Evolutionary conservation across 345 rosid genomes (phyloP).

Genomic region (Gossypium arboreum): DNA sequence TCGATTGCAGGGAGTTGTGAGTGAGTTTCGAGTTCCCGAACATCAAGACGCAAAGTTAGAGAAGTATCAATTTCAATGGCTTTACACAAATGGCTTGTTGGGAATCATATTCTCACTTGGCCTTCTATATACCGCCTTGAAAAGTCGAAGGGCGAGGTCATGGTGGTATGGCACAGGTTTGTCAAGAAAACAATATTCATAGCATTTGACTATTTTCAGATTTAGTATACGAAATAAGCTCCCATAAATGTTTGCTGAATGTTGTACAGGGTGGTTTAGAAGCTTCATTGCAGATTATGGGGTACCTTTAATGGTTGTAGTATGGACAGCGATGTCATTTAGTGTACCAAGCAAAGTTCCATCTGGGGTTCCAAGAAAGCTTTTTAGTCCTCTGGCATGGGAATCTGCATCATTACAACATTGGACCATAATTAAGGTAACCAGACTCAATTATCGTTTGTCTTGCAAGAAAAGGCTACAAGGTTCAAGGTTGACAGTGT

Average conservation of each 20-base stretch:
- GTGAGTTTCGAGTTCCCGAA: constrained; percentile 52
- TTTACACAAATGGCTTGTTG: constrained; percentile 61
- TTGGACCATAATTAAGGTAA: constrained; percentile 74
- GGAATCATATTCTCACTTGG: constrained; percentile 71
- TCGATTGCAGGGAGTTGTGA: constrained; percentile 52
- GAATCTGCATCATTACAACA: constrained; percentile 32
- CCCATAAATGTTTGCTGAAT: not conserved
- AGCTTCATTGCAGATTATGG: constrained; percentile 80
- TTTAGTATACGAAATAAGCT: not conserved
- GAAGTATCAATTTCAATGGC: constrained; percentile 60
- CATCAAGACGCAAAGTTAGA: constrained; percentile 36
- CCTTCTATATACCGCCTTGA: constrained; percentile 57
- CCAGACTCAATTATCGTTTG: not conserved
- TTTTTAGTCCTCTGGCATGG: constrained; percentile 54
- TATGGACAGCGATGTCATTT: constrained; percentile 70
- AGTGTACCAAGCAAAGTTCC: constrained; percentile 45
- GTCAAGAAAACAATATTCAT: constrained; percentile 11
- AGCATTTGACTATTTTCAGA: not conserved
- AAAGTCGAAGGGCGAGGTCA: constrained; percentile 71
- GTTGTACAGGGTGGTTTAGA: constrained; percentile 46
- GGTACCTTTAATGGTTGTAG: constrained; percentile 74
- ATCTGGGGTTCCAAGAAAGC: constrained; percentile 71
- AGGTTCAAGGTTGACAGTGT: not conserved
- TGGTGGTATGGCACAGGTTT: constrained; percentile 71
- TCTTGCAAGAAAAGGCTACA: not conserved